phyloP scores from a whole-genome alignment of 129 eudicot genomes.

The Flaveria robusta region DNA sequence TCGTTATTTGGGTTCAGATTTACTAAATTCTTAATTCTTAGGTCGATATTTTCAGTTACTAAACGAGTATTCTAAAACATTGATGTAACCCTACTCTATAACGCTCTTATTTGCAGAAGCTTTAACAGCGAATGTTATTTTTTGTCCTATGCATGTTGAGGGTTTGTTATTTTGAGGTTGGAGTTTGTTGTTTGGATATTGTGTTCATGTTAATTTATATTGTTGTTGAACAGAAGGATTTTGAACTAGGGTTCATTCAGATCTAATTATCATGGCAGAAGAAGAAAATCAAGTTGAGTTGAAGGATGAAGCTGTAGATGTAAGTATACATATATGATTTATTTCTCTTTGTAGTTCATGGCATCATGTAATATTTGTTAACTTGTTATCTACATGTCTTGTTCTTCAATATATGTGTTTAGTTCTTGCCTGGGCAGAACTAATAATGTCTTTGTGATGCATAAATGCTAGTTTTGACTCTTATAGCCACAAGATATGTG shows the following conservation, averaged over 20 bases:
- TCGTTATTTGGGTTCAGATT: no score
- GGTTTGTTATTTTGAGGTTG: not conserved
- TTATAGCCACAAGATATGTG: not conserved
- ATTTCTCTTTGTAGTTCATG: not conserved
- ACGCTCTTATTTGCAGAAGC: no score
- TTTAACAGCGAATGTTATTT: no score
- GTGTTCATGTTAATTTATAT: not conserved
- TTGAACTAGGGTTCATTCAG: constrained; percentile 16
- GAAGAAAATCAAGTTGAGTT: constrained; percentile 52
- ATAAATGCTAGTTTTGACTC: not conserved
- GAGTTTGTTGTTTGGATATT: not conserved
- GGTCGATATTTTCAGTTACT: no score
- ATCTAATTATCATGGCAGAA: constrained; percentile 58
- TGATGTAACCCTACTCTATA: no score
- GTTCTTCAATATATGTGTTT: not conserved
- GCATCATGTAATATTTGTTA: not conserved
- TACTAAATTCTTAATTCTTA: no score
- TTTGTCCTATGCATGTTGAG: no score
- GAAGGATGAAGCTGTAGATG: constrained; percentile 68
- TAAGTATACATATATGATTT: constrained; percentile 21
- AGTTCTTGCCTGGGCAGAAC: not conserved
- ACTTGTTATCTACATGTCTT: not conserved
- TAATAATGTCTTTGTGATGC: not conserved
- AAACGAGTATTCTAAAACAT: no score
- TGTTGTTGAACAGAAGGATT: no score